phyloP scores from a whole-genome alignment of 2,329 filamentous ascomycete genomes.

The Penicillium sp. region DNA sequence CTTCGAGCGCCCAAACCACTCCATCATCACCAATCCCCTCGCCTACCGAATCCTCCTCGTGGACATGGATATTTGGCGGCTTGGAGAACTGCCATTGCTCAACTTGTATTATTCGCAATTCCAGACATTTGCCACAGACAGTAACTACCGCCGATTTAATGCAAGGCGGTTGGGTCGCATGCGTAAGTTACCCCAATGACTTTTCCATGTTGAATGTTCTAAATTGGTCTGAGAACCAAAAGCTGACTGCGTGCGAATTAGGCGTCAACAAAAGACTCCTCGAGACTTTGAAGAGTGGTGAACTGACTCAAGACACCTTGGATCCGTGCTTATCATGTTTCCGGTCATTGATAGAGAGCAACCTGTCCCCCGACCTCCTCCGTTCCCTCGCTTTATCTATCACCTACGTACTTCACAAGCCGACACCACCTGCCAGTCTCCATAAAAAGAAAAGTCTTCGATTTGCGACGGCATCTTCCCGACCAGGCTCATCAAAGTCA shows the following conservation, averaged over 20 bases:
- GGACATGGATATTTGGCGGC: slow-evolving; percentile 89
- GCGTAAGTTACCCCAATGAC: slow-evolving; percentile 56
- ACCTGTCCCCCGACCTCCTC: slow-evolving; percentile 77
- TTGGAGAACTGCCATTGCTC: slow-evolving; percentile 69
- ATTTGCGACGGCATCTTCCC: slow-evolving; percentile 29
- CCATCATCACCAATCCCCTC: slow-evolving; percentile 91
- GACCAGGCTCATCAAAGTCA: slow-evolving; percentile 34
- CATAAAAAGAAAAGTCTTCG: slow-evolving; percentile 46
- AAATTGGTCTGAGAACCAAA: neutral
- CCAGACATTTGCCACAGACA: slow-evolving; percentile 77
- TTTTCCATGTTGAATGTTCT: slow-evolving; percentile 15
- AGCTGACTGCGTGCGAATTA: slow-evolving; percentile 34
- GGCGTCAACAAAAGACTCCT: slow-evolving; percentile 85
- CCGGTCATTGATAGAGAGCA: slow-evolving; percentile 71
- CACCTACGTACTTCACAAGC: slow-evolving; percentile 80
- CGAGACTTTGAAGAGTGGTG: slow-evolving; percentile 83
- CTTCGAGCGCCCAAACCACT: slow-evolving; percentile 71
- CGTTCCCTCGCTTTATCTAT: slow-evolving; percentile 86
- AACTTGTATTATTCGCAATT: slow-evolving; percentile 93
- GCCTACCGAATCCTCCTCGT: slow-evolving; percentile 89
- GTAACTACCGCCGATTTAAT: slow-evolving; percentile 91
- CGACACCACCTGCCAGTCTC: slow-evolving; percentile 39
- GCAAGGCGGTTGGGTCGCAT: slow-evolving; percentile 80
- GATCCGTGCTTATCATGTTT: slow-evolving; percentile 75
- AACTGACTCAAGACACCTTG: slow-evolving; percentile 66